Conservation (phyloP, 164 flowering plant genomes). For the Saururus chinensis region DNA sequence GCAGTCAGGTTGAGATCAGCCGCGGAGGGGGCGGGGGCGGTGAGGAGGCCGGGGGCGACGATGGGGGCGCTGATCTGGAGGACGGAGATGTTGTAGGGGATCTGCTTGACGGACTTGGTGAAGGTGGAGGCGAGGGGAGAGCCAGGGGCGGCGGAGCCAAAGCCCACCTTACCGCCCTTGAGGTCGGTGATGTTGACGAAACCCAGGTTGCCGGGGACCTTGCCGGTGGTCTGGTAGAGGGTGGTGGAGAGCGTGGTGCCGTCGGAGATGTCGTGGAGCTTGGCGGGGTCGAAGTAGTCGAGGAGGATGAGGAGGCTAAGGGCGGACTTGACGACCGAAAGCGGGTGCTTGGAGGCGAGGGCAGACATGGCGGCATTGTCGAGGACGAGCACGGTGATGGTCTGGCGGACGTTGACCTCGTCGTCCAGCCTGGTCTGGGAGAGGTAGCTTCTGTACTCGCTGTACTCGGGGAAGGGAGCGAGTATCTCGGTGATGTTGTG, state of each 20-base stretch:
- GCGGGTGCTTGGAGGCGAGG: conserved; percentile 45
- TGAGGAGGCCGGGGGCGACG: conserved; percentile 49
- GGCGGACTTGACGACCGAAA: conserved; percentile 53
- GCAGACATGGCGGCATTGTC: conserved; percentile 52
- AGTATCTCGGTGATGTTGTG: conserved; percentile 81
- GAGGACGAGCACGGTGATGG: conserved; percentile 68
- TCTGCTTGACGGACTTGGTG: conserved; percentile 48
- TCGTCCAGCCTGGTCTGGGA: conserved; percentile 65
- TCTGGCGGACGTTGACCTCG: conserved; percentile 75
- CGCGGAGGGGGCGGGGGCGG: conserved; percentile 55
- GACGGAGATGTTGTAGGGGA: conserved; percentile 72
- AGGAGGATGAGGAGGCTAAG: conserved; percentile 58
- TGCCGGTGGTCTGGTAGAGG: conserved; percentile 89
- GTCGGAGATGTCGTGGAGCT: conserved; percentile 73
- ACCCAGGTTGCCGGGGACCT: conserved; percentile 58
- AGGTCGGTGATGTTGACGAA: conserved; percentile 82
- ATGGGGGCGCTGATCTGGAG: conserved; percentile 60
- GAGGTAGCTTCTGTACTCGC: conserved; percentile 47
- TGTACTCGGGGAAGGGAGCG: conserved; percentile 44
- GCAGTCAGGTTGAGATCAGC: conserved; percentile 54
- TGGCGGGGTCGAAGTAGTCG: conserved; percentile 63
- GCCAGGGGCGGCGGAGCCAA: conserved; percentile 77
- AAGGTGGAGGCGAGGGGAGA: conserved; percentile 56
- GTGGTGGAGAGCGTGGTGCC: conserved; percentile 76
- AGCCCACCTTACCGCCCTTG: conserved; percentile 69